phyloP scores from a whole-genome alignment of 2,329 filamentous ascomycete species.

The Fusarium subglutinans region DNA sequence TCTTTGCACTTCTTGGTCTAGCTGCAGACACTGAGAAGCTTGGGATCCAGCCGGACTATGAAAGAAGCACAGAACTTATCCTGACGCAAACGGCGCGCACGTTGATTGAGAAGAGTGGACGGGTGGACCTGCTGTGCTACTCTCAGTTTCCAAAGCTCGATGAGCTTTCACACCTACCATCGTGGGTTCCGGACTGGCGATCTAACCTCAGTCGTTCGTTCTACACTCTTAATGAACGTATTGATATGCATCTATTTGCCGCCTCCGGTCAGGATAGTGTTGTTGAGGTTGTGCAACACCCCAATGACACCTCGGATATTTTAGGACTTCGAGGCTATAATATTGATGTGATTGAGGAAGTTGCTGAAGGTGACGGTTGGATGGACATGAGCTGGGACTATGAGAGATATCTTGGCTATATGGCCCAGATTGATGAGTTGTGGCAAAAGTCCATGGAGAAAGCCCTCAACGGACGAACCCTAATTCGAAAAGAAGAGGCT shows the following conservation, averaged over 20 bases:
- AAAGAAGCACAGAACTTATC: not conserved
- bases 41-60: not conserved
- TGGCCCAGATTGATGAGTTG: not conserved
- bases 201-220: not conserved
- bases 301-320: accelerated
- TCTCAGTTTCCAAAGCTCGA: not conserved
- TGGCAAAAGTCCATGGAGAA: not conserved
- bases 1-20: not conserved
- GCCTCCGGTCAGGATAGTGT: accelerated
- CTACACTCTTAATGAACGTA: not conserved
- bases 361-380: not conserved
- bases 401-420: not conserved
- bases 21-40: not conserved
- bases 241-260: not conserved
- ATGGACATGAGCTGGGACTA: not conserved
- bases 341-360: not conserved
- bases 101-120: not conserved
- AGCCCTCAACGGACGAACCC: no score
- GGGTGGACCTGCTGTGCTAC: not conserved
- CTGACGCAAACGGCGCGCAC: not conserved
- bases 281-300: accelerated
- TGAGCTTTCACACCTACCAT: not conserved
- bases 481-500: not conserved
- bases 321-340: not conserved
- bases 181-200: conserved; percentile 5